A percentile compares a stretch with the other conserved stretches of the same genome.
Evolutionary conservation across 192 early-diverging fungal genomes (phyloP).

Genomic region (Backusella westeae): DNA sequence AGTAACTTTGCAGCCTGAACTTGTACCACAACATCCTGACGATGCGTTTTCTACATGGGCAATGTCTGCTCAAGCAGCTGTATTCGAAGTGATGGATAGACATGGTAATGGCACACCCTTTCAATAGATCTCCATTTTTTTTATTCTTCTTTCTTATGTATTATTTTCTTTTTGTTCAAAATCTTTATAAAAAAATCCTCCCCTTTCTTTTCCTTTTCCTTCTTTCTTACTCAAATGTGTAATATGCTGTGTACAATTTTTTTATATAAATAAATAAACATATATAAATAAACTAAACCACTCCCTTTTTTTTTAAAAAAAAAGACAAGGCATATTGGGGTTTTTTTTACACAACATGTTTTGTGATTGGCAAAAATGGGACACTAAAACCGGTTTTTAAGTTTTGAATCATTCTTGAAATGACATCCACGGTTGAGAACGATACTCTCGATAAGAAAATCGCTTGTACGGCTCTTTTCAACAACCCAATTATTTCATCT

Average conservation of each 20-base stretch:
- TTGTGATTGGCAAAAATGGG: background rate
- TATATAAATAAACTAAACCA: too few relatives aligned
- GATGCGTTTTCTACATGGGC: slow-evolving; percentile 8
- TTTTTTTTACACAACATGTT: background rate
- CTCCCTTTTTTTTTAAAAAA: background rate
- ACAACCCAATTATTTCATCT: too few relatives aligned
- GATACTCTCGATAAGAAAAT: too few relatives aligned
- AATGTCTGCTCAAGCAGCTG: background rate
- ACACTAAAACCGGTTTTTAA: background rate
- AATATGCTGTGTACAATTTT: too few relatives aligned
- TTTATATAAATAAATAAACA: too few relatives aligned
- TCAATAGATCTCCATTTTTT: background rate
- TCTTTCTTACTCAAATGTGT: background rate
- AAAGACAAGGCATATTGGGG: background rate
- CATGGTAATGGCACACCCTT: background rate
- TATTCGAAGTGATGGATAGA: slow-evolving; percentile 8
- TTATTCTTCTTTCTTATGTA: background rate
- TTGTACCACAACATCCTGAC: slow-evolving; percentile 1
- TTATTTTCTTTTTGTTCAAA: background rate
- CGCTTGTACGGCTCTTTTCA: too few relatives aligned
- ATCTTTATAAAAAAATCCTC: background rate
- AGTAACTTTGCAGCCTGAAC: background rate
- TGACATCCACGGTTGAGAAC: background rate
- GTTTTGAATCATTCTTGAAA: background rate
- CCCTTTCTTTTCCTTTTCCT: background rate